Base-by-base conservation (phyloP, 805 yeast species). In the Ogataea pini region DNA sequence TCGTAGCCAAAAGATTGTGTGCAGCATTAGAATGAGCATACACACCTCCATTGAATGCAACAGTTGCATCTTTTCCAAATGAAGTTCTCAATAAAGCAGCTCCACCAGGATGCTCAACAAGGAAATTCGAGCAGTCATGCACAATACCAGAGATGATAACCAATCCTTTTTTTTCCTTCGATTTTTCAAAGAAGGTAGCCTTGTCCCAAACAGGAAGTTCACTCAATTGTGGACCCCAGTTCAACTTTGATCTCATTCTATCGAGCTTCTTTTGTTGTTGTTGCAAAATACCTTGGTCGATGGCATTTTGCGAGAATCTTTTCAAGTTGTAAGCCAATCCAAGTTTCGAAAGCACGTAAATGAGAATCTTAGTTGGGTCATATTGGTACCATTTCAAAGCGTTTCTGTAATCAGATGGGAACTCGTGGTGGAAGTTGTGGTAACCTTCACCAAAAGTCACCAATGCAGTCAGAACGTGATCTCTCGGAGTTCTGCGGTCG, bases 401-500 rank as follows among this genome's bases (percentile, higher is more conserved):
- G 64, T 86, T 86, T 78, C 95, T 81, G 78, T 86, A 87, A 71
- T 87, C 95, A 16, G 88, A 79, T 60, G 95, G 94, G 78, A 86
- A 87, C 73, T 86, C 95, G 67, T 87, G 95, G 69, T 87, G 95
- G 82, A 86, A 87, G 71, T 87, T 87, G 64, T 87, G 94, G 75
- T 86, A 86, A 54, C 95, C 95, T 71, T 87, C 95, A 69, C 95
- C 95, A 62, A 86, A 86, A 0, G 95, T 87, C 50, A 86, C 89
- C 50, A 86, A 71, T 4, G 94, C 94, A 43, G 94, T 86, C 53
- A 87, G 61, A 64, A 82, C 79, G 68, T 86, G 90, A 69, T 87
- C 92, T 71, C 94, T 78, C 58, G 94, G 94, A 28, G 92, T 85
- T 78, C 91, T 82, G 71, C 86, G 80, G 66, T 87, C 92, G 66